Conservation (phyloP, 441 rosid genomes). For the Heliophila coronopifolia region DNA sequence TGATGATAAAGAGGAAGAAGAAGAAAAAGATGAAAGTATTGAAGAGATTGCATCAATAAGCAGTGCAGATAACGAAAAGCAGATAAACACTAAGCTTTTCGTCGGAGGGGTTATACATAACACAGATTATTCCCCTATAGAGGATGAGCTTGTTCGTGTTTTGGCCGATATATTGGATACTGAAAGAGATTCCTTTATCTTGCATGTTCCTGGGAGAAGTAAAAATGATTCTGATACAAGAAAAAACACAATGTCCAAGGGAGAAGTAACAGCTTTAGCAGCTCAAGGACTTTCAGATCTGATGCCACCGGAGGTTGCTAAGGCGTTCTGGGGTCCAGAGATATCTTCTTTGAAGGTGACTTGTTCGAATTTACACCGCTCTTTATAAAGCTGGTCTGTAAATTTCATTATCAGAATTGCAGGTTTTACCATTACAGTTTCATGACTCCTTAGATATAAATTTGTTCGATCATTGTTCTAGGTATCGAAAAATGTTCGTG, state of each 20-base stretch:
- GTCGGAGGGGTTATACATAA: constrained; percentile 84
- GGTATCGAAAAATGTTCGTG: constrained; percentile 78
- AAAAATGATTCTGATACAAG: constrained; percentile 32
- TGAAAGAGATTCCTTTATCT: constrained; percentile 70
- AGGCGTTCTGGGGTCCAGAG: constrained; percentile 69
- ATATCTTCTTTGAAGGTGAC: constrained; percentile 75
- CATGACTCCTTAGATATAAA: constrained; percentile 4
- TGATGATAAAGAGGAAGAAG: constrained; percentile 49
- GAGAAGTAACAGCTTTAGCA: constrained; percentile 66
- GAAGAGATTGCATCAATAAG: constrained; percentile 53
- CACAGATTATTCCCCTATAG: constrained; percentile 49
- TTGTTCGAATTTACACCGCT: not conserved
- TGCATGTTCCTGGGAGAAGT: constrained; percentile 50
- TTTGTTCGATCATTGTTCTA: constrained; percentile 25
- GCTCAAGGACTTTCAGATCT: constrained; percentile 81
- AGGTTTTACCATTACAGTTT: not conserved
- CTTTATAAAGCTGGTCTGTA: not conserved
- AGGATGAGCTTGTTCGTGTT: constrained; percentile 68
- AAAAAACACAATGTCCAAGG: constrained; percentile 44
- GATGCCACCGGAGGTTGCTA: constrained; percentile 86
- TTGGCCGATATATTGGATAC: constrained; percentile 59
- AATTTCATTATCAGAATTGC: no score
- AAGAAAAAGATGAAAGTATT: constrained; percentile 45
- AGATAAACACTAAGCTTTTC: constrained; percentile 63
- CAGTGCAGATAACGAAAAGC: constrained; percentile 45